Conservation (phyloP, 805 yeast species). For the Yamadazyma philogaea region DNA sequence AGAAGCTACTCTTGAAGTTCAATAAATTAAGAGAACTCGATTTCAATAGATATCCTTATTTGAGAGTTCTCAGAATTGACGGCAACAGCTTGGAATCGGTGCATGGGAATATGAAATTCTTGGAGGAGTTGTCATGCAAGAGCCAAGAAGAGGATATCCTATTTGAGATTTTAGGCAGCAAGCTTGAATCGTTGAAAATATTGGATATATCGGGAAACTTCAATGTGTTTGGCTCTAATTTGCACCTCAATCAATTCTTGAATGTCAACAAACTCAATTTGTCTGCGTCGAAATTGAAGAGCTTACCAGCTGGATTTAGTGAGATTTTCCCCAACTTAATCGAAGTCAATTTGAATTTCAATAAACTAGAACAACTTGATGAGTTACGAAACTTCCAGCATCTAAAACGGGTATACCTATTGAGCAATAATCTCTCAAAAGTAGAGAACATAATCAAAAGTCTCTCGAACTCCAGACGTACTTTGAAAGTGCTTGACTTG, state of each 20-base stretch:
- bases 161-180: slow-evolving; percentile 7
- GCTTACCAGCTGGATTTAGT: slow-evolving; percentile 38
- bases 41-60: slow-evolving; percentile 30
- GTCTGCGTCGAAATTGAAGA: slow-evolving; percentile 45
- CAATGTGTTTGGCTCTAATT: slow-evolving; percentile 11
- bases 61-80: slow-evolving; percentile 46
- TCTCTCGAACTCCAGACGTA: slow-evolving; percentile 26
- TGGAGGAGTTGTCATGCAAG: slow-evolving; percentile 45
- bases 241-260: slow-evolving; percentile 19
- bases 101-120: slow-evolving; percentile 27
- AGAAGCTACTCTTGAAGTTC: slow-evolving; percentile 36
- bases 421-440: slow-evolving; percentile 44
- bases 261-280: slow-evolving; percentile 40
- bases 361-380: slow-evolving; percentile 35
- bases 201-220: slow-evolving; percentile 43
- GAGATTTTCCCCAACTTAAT: slow-evolving; percentile 44
- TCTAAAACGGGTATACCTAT: slow-evolving; percentile 38
- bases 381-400: slow-evolving; percentile 31
- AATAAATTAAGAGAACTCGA: slow-evolving; percentile 34
- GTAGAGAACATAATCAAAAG: slow-evolving; percentile 32
- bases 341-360: slow-evolving; percentile 51
- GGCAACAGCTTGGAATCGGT: slow-evolving; percentile 33
- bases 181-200: slow-evolving; percentile 22
- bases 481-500: slow-evolving; percentile 42
- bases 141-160: slow-evolving; percentile 24